Percentiles rank a stretch among this genome's conserved stretches.
These are phyloP conservation scores for Micractinium sp. DNA, from an alignment of 139 green algal genomes.

Conservation along the genomic window DNA sequence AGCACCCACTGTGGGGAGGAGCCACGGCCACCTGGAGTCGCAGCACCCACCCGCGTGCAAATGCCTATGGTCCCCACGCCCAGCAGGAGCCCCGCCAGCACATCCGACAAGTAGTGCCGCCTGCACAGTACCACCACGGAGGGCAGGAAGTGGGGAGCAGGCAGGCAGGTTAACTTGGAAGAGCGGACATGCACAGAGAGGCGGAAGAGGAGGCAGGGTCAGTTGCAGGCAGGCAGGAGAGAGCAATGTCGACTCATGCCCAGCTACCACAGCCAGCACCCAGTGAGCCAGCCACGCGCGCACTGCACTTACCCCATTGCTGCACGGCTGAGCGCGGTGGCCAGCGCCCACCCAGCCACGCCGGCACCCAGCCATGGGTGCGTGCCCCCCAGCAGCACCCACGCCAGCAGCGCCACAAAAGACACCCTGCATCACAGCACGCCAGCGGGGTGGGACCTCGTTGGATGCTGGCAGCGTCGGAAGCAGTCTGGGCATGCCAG, in stretches of 20 bases:
- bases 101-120: constrained; percentile 68
- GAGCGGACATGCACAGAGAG: too few species aligned
- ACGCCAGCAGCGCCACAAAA: constrained; percentile 57
- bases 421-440: constrained; percentile 45
- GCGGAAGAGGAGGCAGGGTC: too few species aligned
- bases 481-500: neutral
- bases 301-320: constrained; percentile 49
- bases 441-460: too few species aligned
- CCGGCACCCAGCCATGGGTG: constrained; percentile 17
- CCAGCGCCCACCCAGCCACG: constrained; percentile 40
- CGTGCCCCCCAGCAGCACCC: constrained; percentile 12
- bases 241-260: neutral
- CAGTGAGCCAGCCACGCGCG: too few species aligned
- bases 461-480: neutral
- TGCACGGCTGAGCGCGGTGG: constrained; percentile 55
- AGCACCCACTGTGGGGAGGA: neutral
- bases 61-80: constrained; percentile 50
- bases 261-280: neutral
- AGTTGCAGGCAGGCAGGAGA: neutral
- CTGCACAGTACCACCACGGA: neutral
- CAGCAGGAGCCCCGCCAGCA: constrained; percentile 55
- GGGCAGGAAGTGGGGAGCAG: neutral
- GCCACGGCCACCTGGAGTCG: neutral
- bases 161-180: too few species aligned
- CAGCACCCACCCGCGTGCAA: constrained; percentile 42